phyloP scores from a whole-genome alignment of 2,329 filamentous ascomycete species.

The Tolypocladium sp. region DNA sequence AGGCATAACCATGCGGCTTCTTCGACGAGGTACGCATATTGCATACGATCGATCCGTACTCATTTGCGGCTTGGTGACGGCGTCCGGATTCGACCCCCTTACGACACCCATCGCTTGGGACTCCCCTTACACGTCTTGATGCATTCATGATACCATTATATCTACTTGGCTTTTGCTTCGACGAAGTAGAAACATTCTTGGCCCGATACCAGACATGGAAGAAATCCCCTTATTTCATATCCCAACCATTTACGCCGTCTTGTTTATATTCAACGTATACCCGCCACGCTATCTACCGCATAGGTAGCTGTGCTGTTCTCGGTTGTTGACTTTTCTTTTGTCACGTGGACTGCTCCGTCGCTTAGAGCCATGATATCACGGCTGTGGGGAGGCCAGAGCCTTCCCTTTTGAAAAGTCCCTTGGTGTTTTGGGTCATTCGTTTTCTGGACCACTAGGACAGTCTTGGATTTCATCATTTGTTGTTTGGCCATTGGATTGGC shows the following conservation, averaged over 20 bases:
- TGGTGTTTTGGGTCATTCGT: neutral
- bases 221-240: neutral
- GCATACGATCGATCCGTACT: neutral
- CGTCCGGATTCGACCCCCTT: neutral
- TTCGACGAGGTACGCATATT: neutral
- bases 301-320: neutral
- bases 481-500: neutral
- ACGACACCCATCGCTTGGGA: neutral
- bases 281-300: neutral
- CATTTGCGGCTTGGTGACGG: neutral
- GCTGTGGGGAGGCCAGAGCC: neutral
- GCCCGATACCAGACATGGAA: neutral
- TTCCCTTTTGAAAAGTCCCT: neutral
- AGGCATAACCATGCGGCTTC: slow-evolving; percentile 31
- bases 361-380: neutral
- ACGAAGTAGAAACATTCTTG: neutral
- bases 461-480: neutral
- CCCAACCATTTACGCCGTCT: neutral
- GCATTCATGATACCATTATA: neutral
- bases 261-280: neutral
- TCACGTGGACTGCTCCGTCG: neutral
- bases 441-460: neutral
- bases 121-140: neutral
- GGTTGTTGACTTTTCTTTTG: neutral
- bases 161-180: neutral